Conservation (phyloP, 257 asterid genomes). For the Nicotiana paniculata region DNA sequence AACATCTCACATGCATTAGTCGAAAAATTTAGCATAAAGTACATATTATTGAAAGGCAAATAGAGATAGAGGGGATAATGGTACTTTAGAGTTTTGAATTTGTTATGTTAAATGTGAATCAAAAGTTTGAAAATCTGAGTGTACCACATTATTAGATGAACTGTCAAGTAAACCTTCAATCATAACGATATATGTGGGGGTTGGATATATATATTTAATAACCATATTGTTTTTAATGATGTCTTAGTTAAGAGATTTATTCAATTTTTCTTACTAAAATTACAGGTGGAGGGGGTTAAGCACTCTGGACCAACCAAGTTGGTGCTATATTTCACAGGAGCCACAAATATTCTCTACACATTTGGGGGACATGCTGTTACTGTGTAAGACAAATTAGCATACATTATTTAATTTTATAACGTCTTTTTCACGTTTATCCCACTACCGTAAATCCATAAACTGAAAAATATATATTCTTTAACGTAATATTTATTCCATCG, state of each 20-base stretch:
- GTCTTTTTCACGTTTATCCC: background rate
- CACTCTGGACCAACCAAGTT: conserved; percentile 45
- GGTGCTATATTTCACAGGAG: conserved; percentile 48
- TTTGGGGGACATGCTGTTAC: conserved; percentile 57
- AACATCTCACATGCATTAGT: background rate
- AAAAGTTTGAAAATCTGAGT: background rate
- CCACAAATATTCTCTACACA: conserved; percentile 54
- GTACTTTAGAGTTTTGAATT: background rate
- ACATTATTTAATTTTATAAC: background rate
- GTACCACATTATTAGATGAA: background rate
- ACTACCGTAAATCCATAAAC: background rate
- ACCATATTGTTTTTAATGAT: background rate
- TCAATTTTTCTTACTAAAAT: background rate
- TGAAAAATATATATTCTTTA: background rate
- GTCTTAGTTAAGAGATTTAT: background rate
- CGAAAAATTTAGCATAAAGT: background rate
- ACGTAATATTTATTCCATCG: no score
- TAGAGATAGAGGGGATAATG: background rate
- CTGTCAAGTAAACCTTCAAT: background rate
- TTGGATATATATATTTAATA: background rate
- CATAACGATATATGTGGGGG: background rate
- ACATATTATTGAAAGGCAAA: background rate
- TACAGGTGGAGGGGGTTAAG: conserved; percentile 42
- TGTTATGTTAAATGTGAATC: background rate
- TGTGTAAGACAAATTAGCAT: conserved; percentile 26